Base-by-base conservation (phyloP, 2,329 filamentous ascomycete species). In the Hymenotorrendiella dingleyae region DNA sequence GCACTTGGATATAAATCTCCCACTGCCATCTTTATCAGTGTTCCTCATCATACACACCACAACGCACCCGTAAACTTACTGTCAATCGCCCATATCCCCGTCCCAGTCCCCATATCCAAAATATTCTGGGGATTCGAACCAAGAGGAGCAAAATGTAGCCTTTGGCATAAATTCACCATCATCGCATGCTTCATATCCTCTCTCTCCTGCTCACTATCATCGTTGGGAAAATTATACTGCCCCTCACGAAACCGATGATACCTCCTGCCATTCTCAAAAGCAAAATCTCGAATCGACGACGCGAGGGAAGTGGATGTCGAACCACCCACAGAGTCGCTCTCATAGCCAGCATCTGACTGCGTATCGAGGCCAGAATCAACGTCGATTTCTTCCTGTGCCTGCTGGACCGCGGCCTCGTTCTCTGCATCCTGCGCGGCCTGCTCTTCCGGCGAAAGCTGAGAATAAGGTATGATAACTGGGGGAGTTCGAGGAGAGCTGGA, bases 1-100 rank as follows among this genome's bases (percentile, higher is more conserved):
- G 45, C 67, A 52, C 53, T 64, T 3, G 66, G 62, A 46, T 62
- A 67, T 47, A 67, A 56, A 48, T 74, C 70, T 53, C 73, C 74
- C 64, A 82, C 71, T 55, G 74, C 69, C 37, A 77, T 4, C 6
- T 5, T 12, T 6, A 27, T 38, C 23, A 38, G 36, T 12, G n/a
- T 29, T 38, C 8, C 10, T 4, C 3, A 10, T 9, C 12, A 29
- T 6, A 21, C 19, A 16, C 19, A 19, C 20, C 14, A 17, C 29
- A 16, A 32, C 7, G 8, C 5, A 32, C 4, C 8, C 14, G 40
- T 14, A 20, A n/a, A 49, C 58, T 48, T 41, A 61, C 57, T 72
- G 49, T 78, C 74, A 41, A 79, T 76, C 8, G 74, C 72, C 75
- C 75, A 78, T 6, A 76, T 74, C 2, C 75, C 75, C 1, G 74